A percentile compares a stretch with the other conserved stretches of the same genome.
Conservation (phyloP, 2,329 filamentous ascomycete genomes). For the Beauveria sp. region DNA sequence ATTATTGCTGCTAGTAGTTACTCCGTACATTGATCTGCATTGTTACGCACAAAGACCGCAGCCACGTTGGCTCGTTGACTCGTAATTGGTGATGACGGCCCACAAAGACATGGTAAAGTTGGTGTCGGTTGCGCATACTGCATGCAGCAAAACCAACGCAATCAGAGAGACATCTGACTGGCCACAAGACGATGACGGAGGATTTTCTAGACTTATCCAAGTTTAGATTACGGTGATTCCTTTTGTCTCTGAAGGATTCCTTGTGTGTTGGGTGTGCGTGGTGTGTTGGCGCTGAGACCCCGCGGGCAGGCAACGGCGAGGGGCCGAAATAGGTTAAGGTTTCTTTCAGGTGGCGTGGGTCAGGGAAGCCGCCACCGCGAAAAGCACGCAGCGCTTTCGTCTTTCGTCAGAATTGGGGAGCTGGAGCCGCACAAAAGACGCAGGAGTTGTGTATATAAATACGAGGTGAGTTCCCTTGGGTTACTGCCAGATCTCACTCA, state of each 20-base stretch:
- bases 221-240: neutral
- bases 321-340: neutral
- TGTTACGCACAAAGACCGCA: constrained; percentile 5
- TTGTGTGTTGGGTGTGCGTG: neutral
- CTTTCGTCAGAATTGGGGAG: neutral
- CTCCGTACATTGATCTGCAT: neutral
- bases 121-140: too few species aligned
- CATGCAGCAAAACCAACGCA: too few species aligned
- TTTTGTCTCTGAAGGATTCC: neutral
- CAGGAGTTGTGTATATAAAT: constrained; percentile 6
- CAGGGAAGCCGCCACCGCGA: constrained; percentile 2
- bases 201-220: neutral
- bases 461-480: neutral
- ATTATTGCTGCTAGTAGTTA: neutral
- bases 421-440: constrained; percentile 7
- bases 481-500: neutral
- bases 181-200: neutral
- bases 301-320: neutral
- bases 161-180: too few species aligned
- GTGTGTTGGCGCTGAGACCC: neutral
- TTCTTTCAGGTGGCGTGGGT: neutral
- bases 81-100: neutral
- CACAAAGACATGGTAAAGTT: neutral
- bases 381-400: constrained; percentile 9
- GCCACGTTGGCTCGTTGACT: neutral